Conservation (phyloP, 192 early-diverging fungal species). For the Phlyctochytrium bullatum region DNA sequence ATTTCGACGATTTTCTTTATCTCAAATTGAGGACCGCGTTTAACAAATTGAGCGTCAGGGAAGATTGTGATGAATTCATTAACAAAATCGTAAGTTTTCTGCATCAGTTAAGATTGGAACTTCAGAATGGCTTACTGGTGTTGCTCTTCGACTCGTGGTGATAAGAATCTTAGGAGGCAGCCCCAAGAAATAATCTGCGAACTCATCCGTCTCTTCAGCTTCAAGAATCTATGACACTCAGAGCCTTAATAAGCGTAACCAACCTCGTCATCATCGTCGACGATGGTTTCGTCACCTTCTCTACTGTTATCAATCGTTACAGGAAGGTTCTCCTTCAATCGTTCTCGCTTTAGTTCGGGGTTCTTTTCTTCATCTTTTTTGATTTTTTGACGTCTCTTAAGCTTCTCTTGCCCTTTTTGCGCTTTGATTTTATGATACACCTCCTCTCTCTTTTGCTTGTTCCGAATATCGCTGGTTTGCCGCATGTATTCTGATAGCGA, state of each 20-base stretch:
- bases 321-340: slow-evolving; percentile 86
- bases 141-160: slow-evolving; percentile 75
- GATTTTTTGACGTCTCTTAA: slow-evolving; percentile 63
- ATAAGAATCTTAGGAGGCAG: slow-evolving; percentile 87
- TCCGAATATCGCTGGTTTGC: slow-evolving; percentile 35
- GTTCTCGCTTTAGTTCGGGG: slow-evolving; percentile 83
- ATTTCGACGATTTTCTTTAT: slow-evolving; percentile 89
- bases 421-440: slow-evolving; percentile 69
- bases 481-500: too few relatives aligned
- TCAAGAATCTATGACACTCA: slow-evolving; percentile 33
- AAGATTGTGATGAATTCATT: slow-evolving; percentile 87
- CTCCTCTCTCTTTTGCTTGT: slow-evolving; percentile 84
- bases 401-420: slow-evolving; percentile 75
- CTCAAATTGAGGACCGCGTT: slow-evolving; percentile 81
- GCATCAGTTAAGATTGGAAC: background rate
- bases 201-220: slow-evolving; percentile 58
- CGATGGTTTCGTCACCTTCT: slow-evolving; percentile 92
- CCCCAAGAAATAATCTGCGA: slow-evolving; percentile 85
- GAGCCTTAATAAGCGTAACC: slow-evolving; percentile 3
- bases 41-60: slow-evolving; percentile 85
- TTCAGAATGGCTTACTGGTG: slow-evolving; percentile 41
- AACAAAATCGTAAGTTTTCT: slow-evolving; percentile 78
- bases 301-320: slow-evolving; percentile 88
- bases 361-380: slow-evolving; percentile 79
- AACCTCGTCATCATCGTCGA: slow-evolving; percentile 55